A percentile compares a stretch with the other conserved stretches of the same genome.
These are phyloP conservation scores for Neurospora crassa DNA, from an alignment of 2,329 filamentous ascomycete genomes.

Conservation along the genomic window DNA sequence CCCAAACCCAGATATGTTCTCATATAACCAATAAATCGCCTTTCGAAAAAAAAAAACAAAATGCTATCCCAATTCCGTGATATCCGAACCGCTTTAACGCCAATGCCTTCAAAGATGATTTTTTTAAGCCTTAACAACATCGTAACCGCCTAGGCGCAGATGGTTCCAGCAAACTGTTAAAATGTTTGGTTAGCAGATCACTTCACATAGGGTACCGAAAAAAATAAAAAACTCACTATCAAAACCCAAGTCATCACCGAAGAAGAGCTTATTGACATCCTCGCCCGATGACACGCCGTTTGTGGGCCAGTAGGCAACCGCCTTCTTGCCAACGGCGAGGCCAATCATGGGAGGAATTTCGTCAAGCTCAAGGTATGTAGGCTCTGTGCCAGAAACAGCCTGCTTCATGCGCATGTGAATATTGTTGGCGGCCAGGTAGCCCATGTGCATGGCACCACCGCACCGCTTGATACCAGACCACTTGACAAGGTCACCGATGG, in stretches of 20 bases:
- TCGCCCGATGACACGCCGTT: conserved; percentile 50
- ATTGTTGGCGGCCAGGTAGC: conserved; percentile 56
- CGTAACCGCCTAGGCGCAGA: neutral
- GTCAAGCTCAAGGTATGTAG: conserved; percentile 38
- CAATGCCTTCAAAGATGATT: neutral
- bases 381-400: conserved; percentile 27
- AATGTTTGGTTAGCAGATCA: neutral
- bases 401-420: conserved; percentile 52
- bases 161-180: neutral
- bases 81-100: neutral
- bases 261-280: conserved; percentile 54
- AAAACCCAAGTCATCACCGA: conserved; percentile 59
- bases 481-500: conserved; percentile 56
- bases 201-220: neutral
- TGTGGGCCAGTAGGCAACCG: conserved; percentile 50
- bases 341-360: conserved; percentile 58
- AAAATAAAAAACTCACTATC: conserved; percentile 11
- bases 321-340: conserved; percentile 60
- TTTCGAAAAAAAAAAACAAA: neutral
- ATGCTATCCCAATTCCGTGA: neutral
- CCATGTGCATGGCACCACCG: conserved; percentile 66
- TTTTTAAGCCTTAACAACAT: conserved; percentile 29
- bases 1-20: neutral
- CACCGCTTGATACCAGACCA: conserved; percentile 78
- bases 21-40: neutral